A percentile compares a stretch with the other conserved stretches of the same genome.
phyloP scores from a whole-genome alignment of 345 rosid species.

The Gossypium rotundifolium region DNA sequence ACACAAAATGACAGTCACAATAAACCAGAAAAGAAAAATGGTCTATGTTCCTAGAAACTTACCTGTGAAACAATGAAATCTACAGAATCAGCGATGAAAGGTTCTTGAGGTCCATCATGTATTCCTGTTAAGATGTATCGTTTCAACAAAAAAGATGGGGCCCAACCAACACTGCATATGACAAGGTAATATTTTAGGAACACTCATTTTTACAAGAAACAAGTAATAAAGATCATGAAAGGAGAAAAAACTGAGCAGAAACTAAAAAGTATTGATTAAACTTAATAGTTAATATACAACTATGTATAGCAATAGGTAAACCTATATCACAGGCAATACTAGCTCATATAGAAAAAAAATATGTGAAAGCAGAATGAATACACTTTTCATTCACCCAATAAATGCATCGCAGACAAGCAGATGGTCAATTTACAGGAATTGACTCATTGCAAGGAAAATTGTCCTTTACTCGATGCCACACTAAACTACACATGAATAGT shows the following conservation, averaged over 20 bases:
- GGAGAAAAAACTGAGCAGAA: background rate
- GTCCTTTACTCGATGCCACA: background rate
- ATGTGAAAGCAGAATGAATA: background rate
- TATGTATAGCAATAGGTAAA: too few relatives aligned
- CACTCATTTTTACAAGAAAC: background rate
- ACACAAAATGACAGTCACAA: background rate
- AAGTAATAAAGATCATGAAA: background rate
- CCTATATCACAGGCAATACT: too few relatives aligned
- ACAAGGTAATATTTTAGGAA: slow-evolving; percentile 21
- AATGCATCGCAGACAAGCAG: background rate
- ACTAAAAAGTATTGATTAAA: background rate
- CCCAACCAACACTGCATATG: slow-evolving; percentile 90
- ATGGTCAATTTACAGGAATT: background rate
- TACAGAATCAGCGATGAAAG: slow-evolving; percentile 98
- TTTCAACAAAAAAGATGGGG: slow-evolving; percentile 91
- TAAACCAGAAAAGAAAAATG: background rate
- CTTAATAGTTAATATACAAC: background rate
- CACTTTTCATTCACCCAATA: background rate
- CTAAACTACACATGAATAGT: background rate
- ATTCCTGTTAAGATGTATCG: slow-evolving; percentile 88
- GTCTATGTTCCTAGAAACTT: background rate
- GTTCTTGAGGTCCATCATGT: slow-evolving; percentile 93
- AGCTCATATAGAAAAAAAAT: background rate
- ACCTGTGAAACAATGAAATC: slow-evolving; percentile 98
- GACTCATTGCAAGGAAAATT: background rate